These are phyloP conservation scores for Exophiala lecanii-corni DNA, from an alignment of 2,329 filamentous ascomycete species.

Conservation along the genomic window DNA sequence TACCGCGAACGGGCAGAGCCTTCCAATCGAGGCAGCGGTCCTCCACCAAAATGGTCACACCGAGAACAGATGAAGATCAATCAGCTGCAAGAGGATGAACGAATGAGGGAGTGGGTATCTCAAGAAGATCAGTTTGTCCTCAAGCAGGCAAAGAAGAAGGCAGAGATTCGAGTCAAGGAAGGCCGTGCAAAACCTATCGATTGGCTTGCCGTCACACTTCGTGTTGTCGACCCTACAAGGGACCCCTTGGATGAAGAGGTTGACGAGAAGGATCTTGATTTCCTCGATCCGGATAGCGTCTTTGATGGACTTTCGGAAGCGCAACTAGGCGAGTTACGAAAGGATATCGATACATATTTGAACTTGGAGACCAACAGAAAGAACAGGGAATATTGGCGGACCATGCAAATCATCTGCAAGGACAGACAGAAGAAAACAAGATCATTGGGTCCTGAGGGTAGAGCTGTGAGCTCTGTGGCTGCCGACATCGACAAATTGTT, in stretches of 20 bases:
- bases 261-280: constrained; percentile 68
- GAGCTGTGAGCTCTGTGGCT: constrained; percentile 75
- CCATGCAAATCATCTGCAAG: constrained; percentile 76
- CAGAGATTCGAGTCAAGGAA: constrained; percentile 87
- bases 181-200: constrained; percentile 89
- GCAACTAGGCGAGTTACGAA: constrained; percentile 70
- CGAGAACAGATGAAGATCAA: constrained; percentile 46
- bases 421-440: constrained; percentile 66
- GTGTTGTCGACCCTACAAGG: constrained; percentile 79
- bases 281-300: constrained; percentile 75
- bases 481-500: constrained; percentile 85
- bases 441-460: constrained; percentile 57
- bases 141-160: constrained; percentile 97
- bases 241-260: constrained; percentile 79
- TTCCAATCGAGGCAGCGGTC: constrained; percentile 8
- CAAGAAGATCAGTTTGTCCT: constrained; percentile 95
- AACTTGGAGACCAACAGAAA: constrained; percentile 71
- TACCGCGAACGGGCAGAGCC: constrained; percentile 15
- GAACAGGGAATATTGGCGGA: constrained; percentile 87
- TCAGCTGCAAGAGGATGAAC: constrained; percentile 67
- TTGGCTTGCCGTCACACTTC: constrained; percentile 84
- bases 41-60: constrained; percentile 22
- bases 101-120: constrained; percentile 77
- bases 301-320: constrained; percentile 66
- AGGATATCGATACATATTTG: constrained; percentile 75